These are phyloP conservation scores for Cladobotryum mycophilum DNA, from an alignment of 2,329 filamentous ascomycete genomes.

Conservation along the genomic window DNA sequence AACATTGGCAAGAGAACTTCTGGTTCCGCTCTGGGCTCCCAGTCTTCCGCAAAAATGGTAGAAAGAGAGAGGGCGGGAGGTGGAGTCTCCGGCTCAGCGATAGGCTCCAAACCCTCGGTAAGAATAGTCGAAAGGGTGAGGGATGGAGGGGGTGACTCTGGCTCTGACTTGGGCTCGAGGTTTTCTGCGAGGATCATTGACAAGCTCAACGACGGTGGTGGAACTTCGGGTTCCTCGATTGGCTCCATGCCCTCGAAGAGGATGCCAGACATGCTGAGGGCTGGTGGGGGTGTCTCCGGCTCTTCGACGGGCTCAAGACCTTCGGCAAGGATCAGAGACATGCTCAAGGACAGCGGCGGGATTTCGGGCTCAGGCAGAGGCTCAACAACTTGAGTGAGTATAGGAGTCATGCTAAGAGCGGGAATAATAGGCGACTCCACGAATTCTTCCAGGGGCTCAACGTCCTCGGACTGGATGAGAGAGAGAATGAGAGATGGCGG, in stretches of 20 bases:
- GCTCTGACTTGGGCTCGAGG: conserved; percentile 26
- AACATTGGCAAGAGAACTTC: conserved; percentile 20
- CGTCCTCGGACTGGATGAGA: conserved; percentile 35
- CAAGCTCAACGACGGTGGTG: conserved; percentile 17
- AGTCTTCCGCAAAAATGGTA: conserved; percentile 18
- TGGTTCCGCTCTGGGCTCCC: conserved; percentile 25
- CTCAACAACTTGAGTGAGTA: conserved; percentile 35
- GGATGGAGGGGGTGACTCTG: conserved; percentile 12
- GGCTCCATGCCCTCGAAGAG: conserved; percentile 30
- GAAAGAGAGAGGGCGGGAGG: conserved; percentile 20
- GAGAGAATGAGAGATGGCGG: conserved; percentile 38
- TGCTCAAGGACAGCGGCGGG: conserved; percentile 16
- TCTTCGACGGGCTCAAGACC: conserved; percentile 36
- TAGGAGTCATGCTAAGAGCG: conserved; percentile 26
- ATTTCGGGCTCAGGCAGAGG: conserved; percentile 29
- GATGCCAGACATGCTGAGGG: conserved; percentile 27
- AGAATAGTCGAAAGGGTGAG: conserved; percentile 28
- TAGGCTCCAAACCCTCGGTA: conserved; percentile 29
- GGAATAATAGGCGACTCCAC: conserved; percentile 25
- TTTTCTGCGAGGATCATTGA: conserved; percentile 23
- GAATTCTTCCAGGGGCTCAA: conserved; percentile 38
- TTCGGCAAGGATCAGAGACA: conserved; percentile 29
- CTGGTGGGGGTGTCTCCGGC: conserved; percentile 13
- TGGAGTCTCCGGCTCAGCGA: conserved; percentile 16
- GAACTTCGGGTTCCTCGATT: conserved; percentile 17